Conservation (phyloP, 768 basidiomycete species). For the Boletus rufocinnamomeus region DNA sequence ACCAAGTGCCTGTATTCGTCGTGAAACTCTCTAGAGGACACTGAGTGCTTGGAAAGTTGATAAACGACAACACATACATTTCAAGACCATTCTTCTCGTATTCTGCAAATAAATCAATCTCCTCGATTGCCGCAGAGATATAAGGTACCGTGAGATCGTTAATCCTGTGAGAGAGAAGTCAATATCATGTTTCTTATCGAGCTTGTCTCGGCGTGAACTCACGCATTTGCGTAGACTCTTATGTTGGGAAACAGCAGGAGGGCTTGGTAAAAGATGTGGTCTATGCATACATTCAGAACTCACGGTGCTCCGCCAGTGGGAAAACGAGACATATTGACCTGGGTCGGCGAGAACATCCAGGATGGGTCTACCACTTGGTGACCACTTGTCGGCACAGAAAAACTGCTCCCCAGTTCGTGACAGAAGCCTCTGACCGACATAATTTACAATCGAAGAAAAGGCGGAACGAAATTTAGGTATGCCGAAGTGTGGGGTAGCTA, state of each 20-base stretch:
- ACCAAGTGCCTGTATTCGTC: conserved; percentile 60
- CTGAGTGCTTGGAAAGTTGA: conserved; percentile 7
- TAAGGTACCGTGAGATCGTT: conserved; percentile 85
- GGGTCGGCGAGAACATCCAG: conserved; percentile 83
- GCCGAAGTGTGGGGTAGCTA: conserved; percentile 85
- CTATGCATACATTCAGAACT: conserved; percentile 38
- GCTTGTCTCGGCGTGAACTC: conserved; percentile 26
- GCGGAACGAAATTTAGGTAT: conserved; percentile 64
- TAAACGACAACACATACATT: conserved; percentile 46
- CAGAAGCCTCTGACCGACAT: conserved; percentile 67
- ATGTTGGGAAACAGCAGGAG: conserved; percentile 66
- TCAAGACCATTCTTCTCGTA: conserved; percentile 58
- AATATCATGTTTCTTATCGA: background rate
- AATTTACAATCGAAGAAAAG: conserved; percentile 51
- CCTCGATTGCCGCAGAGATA: conserved; percentile 72
- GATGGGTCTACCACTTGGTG: conserved; percentile 61
- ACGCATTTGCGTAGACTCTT: conserved; percentile 82
- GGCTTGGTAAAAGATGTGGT: conserved; percentile 74
- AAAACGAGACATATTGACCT: conserved; percentile 39
- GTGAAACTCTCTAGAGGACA: conserved; percentile 48
- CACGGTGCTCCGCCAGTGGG: too few relatives aligned
- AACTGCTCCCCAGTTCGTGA: conserved; percentile 83
- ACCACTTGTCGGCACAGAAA: conserved; percentile 74
- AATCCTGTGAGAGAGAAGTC: conserved; percentile 43
- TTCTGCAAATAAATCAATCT: conserved; percentile 63